Evolutionary conservation across 331 rosid species (phyloP).

Genomic region (Acacia concinna): DNA sequence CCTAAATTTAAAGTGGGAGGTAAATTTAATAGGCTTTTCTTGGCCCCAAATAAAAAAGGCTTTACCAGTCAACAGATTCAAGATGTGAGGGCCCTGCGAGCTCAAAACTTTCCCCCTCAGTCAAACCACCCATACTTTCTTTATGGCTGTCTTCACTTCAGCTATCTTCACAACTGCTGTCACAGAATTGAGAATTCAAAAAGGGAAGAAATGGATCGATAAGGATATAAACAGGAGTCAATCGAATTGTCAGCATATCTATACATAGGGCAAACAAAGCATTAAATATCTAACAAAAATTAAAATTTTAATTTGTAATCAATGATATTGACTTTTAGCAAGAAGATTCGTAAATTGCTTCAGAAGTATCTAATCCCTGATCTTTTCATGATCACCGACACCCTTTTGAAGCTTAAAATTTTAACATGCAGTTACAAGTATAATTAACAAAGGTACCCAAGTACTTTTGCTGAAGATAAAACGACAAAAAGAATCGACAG

Average conservation of each 20-base stretch:
- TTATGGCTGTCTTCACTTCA: constrained; percentile 26
- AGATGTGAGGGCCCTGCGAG: constrained; percentile 82
- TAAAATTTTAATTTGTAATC: background rate
- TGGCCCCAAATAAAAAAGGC: background rate
- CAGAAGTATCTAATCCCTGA: background rate
- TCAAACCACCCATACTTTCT: constrained; percentile 28
- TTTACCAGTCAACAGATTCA: constrained; percentile 75
- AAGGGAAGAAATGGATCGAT: constrained; percentile 2
- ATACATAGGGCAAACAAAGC: background rate
- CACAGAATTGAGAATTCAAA: background rate
- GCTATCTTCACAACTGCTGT: constrained; percentile 37
- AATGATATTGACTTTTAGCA: background rate
- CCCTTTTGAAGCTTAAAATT: background rate
- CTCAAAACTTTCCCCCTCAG: constrained; percentile 68
- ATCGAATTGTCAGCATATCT: background rate
- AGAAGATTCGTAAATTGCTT: background rate
- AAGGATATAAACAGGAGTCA: background rate
- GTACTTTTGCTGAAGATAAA: background rate
- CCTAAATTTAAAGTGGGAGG: background rate
- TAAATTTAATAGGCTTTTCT: background rate
- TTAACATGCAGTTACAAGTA: background rate
- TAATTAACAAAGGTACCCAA: background rate
- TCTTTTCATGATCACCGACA: background rate
- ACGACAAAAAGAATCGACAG: background rate
- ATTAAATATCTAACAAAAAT: background rate